A percentile compares a stretch with the other conserved stretches of the same genome.
phyloP scores from a whole-genome alignment of 2,329 filamentous ascomycete genomes.

The Capronia epimyces region DNA sequence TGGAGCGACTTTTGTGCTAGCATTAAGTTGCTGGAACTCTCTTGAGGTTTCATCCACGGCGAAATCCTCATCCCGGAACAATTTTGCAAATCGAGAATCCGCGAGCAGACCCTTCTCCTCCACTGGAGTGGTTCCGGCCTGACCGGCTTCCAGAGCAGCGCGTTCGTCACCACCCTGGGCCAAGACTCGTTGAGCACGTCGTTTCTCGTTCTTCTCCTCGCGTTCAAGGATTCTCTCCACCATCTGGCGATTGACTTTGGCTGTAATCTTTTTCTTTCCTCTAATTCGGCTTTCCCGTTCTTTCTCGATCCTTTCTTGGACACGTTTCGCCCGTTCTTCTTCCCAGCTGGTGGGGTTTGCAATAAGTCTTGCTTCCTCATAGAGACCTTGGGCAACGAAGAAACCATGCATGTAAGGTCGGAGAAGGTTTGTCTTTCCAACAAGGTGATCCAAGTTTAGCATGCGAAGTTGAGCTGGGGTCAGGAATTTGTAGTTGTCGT shows the following conservation, averaged over 20 bases:
- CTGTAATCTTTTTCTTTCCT: constrained; percentile 80
- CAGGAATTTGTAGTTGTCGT: constrained; percentile 99
- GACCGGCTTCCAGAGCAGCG: constrained; percentile 31
- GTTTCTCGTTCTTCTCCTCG: constrained; percentile 52
- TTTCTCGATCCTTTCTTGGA: constrained; percentile 94
- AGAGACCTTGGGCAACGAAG: constrained; percentile 90
- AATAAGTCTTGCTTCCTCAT: constrained; percentile 90
- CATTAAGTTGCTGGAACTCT: constrained; percentile 85
- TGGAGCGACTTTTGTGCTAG: constrained; percentile 58
- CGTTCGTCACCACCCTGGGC: constrained; percentile 54
- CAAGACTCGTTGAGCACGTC: constrained; percentile 43
- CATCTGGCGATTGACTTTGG: constrained; percentile 76
- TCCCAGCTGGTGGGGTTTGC: constrained; percentile 92
- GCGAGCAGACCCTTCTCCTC: constrained; percentile 60
- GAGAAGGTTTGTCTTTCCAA: constrained; percentile 83
- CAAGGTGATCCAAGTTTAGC: constrained; percentile 78
- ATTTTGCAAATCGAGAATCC: constrained; percentile 76
- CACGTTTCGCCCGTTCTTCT: constrained; percentile 81
- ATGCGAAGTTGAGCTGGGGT: constrained; percentile 78
- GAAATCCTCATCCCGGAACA: constrained; percentile 94
- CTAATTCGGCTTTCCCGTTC: constrained; percentile 92
- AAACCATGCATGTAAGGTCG: constrained; percentile 99
- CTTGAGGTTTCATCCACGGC: constrained; percentile 80
- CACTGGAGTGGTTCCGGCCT: constrained; percentile 1
- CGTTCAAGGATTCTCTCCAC: constrained; percentile 58